A percentile compares a stretch with the other conserved stretches of the same genome.
Evolutionary conservation across 306 rosid species (phyloP).

Genomic region (Purshia tridentata): DNA sequence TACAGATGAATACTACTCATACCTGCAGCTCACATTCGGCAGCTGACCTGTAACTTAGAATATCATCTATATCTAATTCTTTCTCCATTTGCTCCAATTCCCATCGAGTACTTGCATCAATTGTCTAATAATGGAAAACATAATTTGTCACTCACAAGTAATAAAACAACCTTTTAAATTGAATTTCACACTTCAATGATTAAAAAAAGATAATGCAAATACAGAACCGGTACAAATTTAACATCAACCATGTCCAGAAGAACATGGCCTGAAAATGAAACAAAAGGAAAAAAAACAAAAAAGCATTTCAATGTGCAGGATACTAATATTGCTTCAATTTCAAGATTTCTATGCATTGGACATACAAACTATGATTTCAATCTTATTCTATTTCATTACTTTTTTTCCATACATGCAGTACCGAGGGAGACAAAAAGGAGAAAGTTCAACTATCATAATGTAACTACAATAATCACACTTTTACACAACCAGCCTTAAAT

Average conservation of each 20-base stretch:
- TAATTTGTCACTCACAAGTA: background rate
- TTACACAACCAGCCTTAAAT: background rate
- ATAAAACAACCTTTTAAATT: background rate
- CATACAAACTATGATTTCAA: background rate
- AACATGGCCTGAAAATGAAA: background rate
- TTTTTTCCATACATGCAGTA: background rate
- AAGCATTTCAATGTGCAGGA: background rate
- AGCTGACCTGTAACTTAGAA: slow-evolving; percentile 71
- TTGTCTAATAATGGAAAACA: slow-evolving; percentile 50
- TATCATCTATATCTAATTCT: slow-evolving; percentile 82
- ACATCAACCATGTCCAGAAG: background rate
- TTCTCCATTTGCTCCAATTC: slow-evolving; percentile 91
- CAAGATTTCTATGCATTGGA: background rate
- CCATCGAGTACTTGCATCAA: slow-evolving; percentile 58
- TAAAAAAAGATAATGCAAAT: background rate
- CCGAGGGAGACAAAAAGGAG: background rate
- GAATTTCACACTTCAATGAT: background rate
- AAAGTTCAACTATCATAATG: background rate
- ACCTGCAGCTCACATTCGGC: slow-evolving; percentile 87
- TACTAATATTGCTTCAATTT: background rate
- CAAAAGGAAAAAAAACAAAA: background rate
- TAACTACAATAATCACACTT: background rate
- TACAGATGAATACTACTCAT: slow-evolving; percentile 25
- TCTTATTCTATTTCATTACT: background rate
- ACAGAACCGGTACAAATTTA: background rate